Conservation (phyloP, 2,329 filamentous ascomycete species). For the Penicillium sclerotigenum region DNA sequence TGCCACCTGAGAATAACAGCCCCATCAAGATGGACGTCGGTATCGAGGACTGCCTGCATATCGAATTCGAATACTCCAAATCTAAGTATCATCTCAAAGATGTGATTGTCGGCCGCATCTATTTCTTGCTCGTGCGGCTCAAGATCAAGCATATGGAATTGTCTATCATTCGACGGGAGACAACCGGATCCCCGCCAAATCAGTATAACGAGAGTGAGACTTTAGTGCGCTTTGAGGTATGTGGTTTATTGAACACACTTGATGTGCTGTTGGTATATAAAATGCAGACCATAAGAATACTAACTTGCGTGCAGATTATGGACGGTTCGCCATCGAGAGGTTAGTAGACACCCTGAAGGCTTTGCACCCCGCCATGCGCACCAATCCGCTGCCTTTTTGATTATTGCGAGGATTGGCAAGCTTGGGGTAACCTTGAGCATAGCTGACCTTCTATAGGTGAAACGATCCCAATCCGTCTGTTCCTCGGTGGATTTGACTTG, state of each 20-base stretch:
- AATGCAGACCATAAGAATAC: not conserved
- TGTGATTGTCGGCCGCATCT: conserved; percentile 97
- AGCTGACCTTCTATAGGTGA: conserved; percentile 53
- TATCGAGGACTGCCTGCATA: conserved; percentile 98
- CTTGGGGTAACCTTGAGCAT: not conserved
- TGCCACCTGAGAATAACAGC: conserved; percentile 96
- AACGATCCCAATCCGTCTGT: conserved; percentile 94
- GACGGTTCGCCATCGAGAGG: conserved; percentile 96
- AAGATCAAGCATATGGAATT: conserved; percentile 99
- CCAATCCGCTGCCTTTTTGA: no score
- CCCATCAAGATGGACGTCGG: conserved; percentile 99
- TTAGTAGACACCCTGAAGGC: conserved; percentile 41
- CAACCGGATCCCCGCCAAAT: conserved; percentile 92
- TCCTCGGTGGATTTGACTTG: conserved; percentile 94
- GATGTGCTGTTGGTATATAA: conserved; percentile 1
- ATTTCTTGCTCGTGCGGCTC: conserved; percentile 91
- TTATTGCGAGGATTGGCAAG: not conserved
- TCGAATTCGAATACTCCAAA: conserved; percentile 99
- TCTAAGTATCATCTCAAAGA: conserved; percentile 99
- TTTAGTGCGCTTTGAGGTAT: conserved; percentile 87
- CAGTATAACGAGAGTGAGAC: conserved; percentile 99
- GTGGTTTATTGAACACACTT: conserved; percentile 10
- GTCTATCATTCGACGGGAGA: conserved; percentile 94
- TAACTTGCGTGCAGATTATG: conserved; percentile 68
- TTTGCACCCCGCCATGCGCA: not conserved